Evolutionary conservation across 306 rosid genomes (phyloP), one percentile per base, ranked within the genome.

Genomic region (Glycine latifolia): DNA sequence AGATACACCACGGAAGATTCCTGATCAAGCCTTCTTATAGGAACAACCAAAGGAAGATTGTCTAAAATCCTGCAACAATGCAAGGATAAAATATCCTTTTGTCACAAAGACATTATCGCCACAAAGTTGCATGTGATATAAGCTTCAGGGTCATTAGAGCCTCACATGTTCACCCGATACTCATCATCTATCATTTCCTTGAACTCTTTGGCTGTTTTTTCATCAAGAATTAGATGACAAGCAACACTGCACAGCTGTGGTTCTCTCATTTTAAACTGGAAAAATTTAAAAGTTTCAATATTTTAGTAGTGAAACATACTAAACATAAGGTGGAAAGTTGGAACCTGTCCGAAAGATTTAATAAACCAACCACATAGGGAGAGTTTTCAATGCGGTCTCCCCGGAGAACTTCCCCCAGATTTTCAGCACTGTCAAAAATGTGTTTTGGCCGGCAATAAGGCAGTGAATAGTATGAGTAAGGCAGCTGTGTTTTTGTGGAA

Each of bases 381-480:
- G 83, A 79, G 52, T 79, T 79, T 70, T 79, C 77, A 58, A 69
- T 79, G 50, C 76, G 83, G 14, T 79, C 83, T 44, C 83, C 83
- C 77, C 69, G 33, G 12, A 79, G 77, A 79, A 79, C 83, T 79
- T 79, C 77, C 61, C 83, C 83, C 2, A 79, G 62, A 10, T 56
- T 79, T 47, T 79, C 77, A 56, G 83, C 83, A 31, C 70, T 41
- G 49, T 79, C 77, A 46, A 79, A 69, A 33, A 79, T 68, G 2
- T 2, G 77, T 10, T 46, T 3, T 7, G 83, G 83, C 7, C 11
- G 70, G 58, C 83, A 79, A 79, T 79, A 79, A 79, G 77, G 83
- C 77, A 79, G 83, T 10, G 83, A 79, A n/a, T 79, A 79, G 71
- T 79, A 79, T 10, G 83, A 79, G 49, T 79, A 79, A 31, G 83